A percentile compares a stretch with the other conserved stretches of the same genome.
These are phyloP conservation scores for Hemileia vastatrix DNA, from an alignment of 1,284 basidiomycete species.

Conservation along the genomic window DNA sequence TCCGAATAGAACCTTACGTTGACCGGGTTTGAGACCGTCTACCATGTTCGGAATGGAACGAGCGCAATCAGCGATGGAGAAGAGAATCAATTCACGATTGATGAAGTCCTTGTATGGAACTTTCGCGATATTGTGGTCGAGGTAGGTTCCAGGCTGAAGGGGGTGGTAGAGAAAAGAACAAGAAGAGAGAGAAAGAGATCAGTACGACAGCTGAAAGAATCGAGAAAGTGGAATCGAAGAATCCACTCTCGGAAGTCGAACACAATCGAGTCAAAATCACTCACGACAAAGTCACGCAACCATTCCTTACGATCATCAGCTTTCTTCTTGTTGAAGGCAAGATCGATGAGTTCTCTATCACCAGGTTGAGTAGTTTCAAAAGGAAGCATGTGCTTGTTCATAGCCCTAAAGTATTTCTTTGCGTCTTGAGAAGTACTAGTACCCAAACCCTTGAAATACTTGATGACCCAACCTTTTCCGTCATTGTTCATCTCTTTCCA, in stretches of 20 bases:
- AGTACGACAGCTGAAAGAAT: no score
- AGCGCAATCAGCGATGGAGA: constrained; percentile 98
- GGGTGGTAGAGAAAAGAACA: no score
- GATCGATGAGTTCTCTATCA: constrained; percentile 81
- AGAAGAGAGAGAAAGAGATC: neutral
- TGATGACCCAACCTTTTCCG: constrained; percentile 74
- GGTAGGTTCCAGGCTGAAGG: constrained; percentile 87
- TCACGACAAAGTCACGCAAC: constrained; percentile 80
- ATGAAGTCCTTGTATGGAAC: constrained; percentile 89
- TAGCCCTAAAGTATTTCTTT: constrained; percentile 82
- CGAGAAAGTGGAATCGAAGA: neutral
- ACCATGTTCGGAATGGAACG: constrained; percentile 92
- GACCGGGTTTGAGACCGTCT: constrained; percentile 96
- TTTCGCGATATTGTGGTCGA: constrained; percentile 77
- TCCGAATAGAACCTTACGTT: constrained; percentile 89
- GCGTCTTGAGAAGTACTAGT: constrained; percentile 83
- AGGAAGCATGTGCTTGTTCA: constrained; percentile 86
- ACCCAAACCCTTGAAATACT: constrained; percentile 99
- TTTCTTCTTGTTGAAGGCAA: constrained; percentile 99
- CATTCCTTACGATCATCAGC: constrained; percentile 98
- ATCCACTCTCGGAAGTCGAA: no score
- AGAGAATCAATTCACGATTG: constrained; percentile 93
- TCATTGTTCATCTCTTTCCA: constrained; percentile 76
- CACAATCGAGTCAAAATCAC: constrained; percentile 22
- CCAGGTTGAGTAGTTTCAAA: constrained; percentile 72